Evolutionary conservation across 2,329 filamentous ascomycete genomes (phyloP), one percentile per base, ranked within the genome.

Genomic region (Fusarium setosum): DNA sequence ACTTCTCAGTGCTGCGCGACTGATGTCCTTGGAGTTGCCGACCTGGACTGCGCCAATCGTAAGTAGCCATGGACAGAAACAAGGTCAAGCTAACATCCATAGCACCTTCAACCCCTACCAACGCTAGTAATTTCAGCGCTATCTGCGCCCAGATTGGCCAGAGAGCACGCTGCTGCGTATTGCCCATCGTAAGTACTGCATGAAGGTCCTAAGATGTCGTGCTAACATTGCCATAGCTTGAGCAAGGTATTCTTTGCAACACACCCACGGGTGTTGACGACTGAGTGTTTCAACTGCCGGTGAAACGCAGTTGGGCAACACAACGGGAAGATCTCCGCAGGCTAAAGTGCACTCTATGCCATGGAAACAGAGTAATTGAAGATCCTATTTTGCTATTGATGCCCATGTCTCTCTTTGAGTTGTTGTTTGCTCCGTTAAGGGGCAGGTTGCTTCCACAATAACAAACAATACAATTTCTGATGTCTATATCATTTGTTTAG

Each of bases 1-100:
- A 79, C 68, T 29, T 71, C 84, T 4, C 82, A 85, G 65, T 90
- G 88, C 81, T 90, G 88, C 73, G 84, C 87, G 13, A 88, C 86
- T 21, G 85, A 90, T 65, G 81, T 90, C 31, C 82, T 90, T 35
- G 83, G 85, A 59, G 63, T 89, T 58, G 85, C 83, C 4, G 78
- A 86, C 73, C 78, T 89, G 21, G 79, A 90, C 79, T 90, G 88
- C 74, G 76, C 70, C 17, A 73, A 77, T 58, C 86, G 86, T 87
- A 78, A 68, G 84, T 79, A 7, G 4, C 2, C 1, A 4, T 3
- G 2, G 10, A 4, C 9, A 8, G 1, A 5, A 3, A n/a, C n/a
- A n/a, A 12, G 1, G 4, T 8, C 1, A 15, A 44, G 29, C 63
- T 72, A 10, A 69, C 61, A 9, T 6, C 1, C 1, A 18, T 26